Base-by-base conservation (phyloP, 441 rosid species). In the Adansonia grandidieri region DNA sequence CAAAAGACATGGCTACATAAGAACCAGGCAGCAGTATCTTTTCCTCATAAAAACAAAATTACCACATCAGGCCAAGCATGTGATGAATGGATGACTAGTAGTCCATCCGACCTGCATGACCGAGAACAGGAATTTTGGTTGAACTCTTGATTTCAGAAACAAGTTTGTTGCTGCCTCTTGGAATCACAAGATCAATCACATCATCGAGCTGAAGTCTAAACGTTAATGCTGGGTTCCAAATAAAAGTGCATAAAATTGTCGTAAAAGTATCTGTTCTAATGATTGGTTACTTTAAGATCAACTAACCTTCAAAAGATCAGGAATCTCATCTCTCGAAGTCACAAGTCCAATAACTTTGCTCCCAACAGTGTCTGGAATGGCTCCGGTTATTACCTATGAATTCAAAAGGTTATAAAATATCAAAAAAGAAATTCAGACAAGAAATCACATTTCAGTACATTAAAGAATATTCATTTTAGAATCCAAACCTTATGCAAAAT, bases 131-230 rank as follows among this genome's bases (percentile, higher is more conserved):
- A 80, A 96, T 96, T 84, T 93, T 96, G 37, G 99, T 96, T 51
- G 98, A 91, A 79, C 84, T 89, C 82, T 94, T 96, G 61, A 96
- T 94, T 82, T 92, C 90, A 83, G 98, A 88, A 83, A 96, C 98
- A 80, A 96, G 97, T 81, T 87, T 92, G 82, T 91, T 96, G 91
- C 98, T 94, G 84, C 99, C 99, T 88, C 99, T 93, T 79, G 99
- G 98, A 80, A 96, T 96, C 82, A 96, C 98, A 79, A 96, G 99
- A 86, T 96, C 99, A 78, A 96, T 94, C 65, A 93, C 98, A 80
- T 96, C 98, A 87, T 96, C 98, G 77, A 94, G 98, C 99, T 96
- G 93, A 75, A 76, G 75, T 73, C 86, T 19, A 78, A 76, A 80
- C 61, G 50, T 17, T 64, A 80, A 69, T 66, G 68, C 73, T 65